Evolutionary conservation across 805 yeast species (phyloP).

Genomic region (Kuraishia capsulata): DNA sequence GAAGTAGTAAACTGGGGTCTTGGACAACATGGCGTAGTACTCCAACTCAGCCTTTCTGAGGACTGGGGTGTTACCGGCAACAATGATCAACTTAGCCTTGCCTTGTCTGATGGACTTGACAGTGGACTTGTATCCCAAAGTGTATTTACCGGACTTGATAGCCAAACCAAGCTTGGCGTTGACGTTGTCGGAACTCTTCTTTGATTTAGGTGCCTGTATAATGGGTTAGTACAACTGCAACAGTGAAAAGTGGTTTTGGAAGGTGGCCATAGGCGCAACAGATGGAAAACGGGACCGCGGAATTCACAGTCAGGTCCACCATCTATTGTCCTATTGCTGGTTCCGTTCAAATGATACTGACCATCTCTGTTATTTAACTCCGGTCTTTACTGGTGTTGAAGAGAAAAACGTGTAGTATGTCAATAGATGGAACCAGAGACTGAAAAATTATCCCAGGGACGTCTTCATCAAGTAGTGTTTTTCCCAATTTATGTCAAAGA

Average conservation of each 20-base stretch:
- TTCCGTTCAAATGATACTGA: constrained; percentile 46
- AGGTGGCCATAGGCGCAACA: background rate
- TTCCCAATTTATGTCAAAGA: too few relatives aligned
- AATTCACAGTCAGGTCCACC: background rate
- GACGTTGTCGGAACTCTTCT: constrained; percentile 86
- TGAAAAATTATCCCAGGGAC: too few relatives aligned
- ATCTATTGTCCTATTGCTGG: background rate
- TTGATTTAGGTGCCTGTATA: constrained; percentile 85
- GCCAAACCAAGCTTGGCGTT: constrained; percentile 97
- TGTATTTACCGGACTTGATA: constrained; percentile 98
- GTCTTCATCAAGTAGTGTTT: too few relatives aligned
- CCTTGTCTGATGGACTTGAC: constrained; percentile 98
- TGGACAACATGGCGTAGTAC: constrained; percentile 99
- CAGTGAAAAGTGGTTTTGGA: background rate
- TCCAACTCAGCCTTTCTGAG: constrained; percentile 99
- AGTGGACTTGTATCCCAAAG: constrained; percentile 99
- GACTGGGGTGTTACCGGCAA: constrained; percentile 99
- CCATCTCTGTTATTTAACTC: constrained; percentile 96
- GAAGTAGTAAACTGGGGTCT: constrained; percentile 97
- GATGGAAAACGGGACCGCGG: background rate
- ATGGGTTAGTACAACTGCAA: constrained; percentile 28
- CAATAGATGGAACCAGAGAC: too few relatives aligned
- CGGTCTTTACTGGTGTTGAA: constrained; percentile 47
- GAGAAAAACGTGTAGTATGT: too few relatives aligned
- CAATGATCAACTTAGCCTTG: constrained; percentile 95